These are phyloP conservation scores for Podila epicladia DNA, from an alignment of 192 early-diverging fungal species.

Conservation along the genomic window DNA sequence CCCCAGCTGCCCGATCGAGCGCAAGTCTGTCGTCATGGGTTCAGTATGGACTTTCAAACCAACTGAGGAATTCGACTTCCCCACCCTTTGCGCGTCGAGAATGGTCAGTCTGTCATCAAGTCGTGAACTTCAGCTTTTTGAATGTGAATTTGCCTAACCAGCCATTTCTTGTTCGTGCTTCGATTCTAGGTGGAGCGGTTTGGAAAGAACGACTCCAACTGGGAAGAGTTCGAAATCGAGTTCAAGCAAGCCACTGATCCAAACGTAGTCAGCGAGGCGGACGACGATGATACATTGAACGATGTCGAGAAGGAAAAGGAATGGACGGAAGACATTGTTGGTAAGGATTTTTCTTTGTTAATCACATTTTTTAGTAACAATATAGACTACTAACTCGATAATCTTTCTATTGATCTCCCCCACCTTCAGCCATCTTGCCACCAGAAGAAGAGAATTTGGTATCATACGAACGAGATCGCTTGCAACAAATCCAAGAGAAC, in stretches of 20 bases:
- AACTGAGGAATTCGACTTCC: conserved; percentile 65
- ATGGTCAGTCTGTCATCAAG: conserved; percentile 57
- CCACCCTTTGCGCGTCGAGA: conserved; percentile 78
- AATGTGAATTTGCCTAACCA: background rate
- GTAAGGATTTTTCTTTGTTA: background rate
- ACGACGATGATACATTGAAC: background rate
- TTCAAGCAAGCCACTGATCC: conserved; percentile 40
- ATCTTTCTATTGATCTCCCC: background rate
- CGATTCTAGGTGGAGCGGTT: conserved; percentile 76
- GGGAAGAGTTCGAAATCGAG: conserved; percentile 77
- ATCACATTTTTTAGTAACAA: background rate
- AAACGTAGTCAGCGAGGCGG: background rate
- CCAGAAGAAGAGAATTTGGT: conserved; percentile 56
- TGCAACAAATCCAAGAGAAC: conserved; percentile 69
- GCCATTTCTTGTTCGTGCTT: background rate
- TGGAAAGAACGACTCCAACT: conserved; percentile 80
- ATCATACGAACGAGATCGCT: conserved; percentile 66
- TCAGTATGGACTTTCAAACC: conserved; percentile 89
- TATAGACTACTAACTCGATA: background rate
- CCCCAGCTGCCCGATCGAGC: conserved; percentile 79
- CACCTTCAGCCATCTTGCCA: conserved; percentile 14
- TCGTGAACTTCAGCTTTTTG: background rate
- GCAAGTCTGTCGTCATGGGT: conserved; percentile 90
- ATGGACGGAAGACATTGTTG: conserved; percentile 16
- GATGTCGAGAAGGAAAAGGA: background rate